Evolutionary conservation across 2,329 filamentous ascomycete species (phyloP), one percentile per base, ranked within the genome.

Genomic region (Gnomoniopsis sp.): DNA sequence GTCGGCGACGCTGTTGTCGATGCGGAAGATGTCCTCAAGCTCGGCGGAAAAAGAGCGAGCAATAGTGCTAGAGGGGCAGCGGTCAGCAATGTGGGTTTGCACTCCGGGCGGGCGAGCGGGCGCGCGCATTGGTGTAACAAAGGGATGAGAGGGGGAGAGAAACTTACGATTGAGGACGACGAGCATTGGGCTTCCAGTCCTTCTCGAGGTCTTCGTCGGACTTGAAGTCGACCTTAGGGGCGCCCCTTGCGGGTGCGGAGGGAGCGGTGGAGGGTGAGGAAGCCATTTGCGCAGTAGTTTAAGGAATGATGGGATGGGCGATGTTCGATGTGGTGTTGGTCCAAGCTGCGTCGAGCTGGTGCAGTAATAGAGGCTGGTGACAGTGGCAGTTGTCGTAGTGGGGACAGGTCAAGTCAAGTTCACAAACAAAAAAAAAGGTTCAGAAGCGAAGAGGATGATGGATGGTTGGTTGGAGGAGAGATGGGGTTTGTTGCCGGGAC

Each of bases 1-100:
- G 62, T 88, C 83, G 68, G 88, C 85, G 59, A 95, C 71, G 66
- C 88, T 88, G 73, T 87, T 88, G 66, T 95, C 90, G 70, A 97
- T 87, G 69, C 89, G 88, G 79, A 97, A 97, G 66, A 96, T 88
- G 71, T 91, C 88, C 79, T 93, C 89, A 62, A 97, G 81, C 72
- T 93, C 90, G 48, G 86, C 80, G 60, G 91, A 93, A 76, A 97
- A 96, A 70, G 89, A 91, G 67, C 86, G 88, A 55, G 92, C 93
- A 74, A 96, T 87, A 62, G 90, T 95, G 64, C 93, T 96, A 74
- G 49, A 63, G 61, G 60, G 49, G 64, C 55, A 22, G 15, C n/a
- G 49, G 63, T 66, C 51, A 65, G 64, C 14, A 22, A 26, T 58
- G 51, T 26, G 22, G 38, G 57, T 48, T 36, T n/a, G 3, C 33